A percentile compares a stretch with the other conserved stretches of the same genome.
phyloP scores from a whole-genome alignment of 2,329 filamentous ascomycete species.

The Monosporascus sp. region DNA sequence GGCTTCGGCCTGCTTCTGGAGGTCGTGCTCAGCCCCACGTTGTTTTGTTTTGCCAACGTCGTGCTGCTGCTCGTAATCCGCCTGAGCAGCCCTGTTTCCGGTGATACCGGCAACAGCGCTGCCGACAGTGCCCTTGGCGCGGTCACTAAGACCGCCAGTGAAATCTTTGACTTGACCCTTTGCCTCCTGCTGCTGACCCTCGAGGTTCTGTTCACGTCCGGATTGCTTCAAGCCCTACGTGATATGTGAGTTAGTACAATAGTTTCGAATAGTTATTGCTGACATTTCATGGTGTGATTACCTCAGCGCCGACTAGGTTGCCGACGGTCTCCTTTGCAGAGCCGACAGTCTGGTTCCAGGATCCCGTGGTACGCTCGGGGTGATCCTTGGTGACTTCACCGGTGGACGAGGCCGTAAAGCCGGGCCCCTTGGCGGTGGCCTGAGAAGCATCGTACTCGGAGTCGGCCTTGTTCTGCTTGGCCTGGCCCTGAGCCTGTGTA shows the following conservation, averaged over 20 bases:
- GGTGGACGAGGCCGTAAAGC: constrained; percentile 62
- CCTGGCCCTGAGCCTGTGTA: constrained; percentile 52
- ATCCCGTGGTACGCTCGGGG: constrained; percentile 64
- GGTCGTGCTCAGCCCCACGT: constrained; percentile 75
- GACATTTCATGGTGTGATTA: constrained; percentile 24
- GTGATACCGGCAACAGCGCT: constrained; percentile 66
- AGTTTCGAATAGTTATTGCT: background rate
- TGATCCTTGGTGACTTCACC: constrained; percentile 70
- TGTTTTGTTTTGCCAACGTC: constrained; percentile 81
- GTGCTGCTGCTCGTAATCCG: constrained; percentile 63
- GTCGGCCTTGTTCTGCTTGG: constrained; percentile 60
- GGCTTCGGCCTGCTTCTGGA: constrained; percentile 65
- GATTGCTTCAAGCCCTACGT: constrained; percentile 60
- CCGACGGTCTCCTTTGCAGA: constrained; percentile 79
- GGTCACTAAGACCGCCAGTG: constrained; percentile 60
- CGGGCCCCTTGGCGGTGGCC: constrained; percentile 68
- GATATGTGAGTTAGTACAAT: background rate
- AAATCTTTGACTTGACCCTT: constrained; percentile 75
- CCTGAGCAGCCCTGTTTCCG: constrained; percentile 63
- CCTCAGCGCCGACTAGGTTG: constrained; percentile 68
- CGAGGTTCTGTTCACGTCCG: constrained; percentile 72
- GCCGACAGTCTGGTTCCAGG: constrained; percentile 87
- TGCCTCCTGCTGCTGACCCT: constrained; percentile 78
- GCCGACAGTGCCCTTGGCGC: constrained; percentile 68
- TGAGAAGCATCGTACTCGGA: constrained; percentile 71